phyloP scores from a whole-genome alignment of 225 moss, liverwort and hornwort genomes.

The Polytrichum commune region DNA sequence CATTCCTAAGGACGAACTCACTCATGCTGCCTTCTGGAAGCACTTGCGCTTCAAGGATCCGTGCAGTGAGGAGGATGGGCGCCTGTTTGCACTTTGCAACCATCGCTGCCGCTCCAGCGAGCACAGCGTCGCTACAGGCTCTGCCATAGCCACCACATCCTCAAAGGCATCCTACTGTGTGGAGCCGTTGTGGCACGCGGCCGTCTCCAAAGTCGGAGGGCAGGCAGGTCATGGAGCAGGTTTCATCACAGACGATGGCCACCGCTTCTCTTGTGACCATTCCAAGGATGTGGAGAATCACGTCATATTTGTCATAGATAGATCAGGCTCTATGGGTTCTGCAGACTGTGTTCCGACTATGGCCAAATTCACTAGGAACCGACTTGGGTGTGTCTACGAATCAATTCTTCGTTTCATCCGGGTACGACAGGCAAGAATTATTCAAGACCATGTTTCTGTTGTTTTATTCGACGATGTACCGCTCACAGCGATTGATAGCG shows the following conservation, averaged over 20 bases:
- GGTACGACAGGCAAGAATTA: conserved; percentile 9
- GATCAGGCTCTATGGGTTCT: conserved; percentile 21
- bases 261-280: conserved; percentile 39
- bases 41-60: conserved; percentile 29
- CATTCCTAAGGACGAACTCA: conserved; percentile 37
- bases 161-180: conserved; percentile 14
- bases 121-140: conserved; percentile 2
- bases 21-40: conserved; percentile 36
- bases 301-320: conserved; percentile 44
- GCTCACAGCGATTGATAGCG: conserved; percentile 10
- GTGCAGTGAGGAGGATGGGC: conserved; percentile 24
- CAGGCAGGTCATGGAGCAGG: conserved; percentile 13
- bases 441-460: conserved; percentile 27
- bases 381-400: conserved; percentile 41
- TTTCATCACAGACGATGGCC: conserved; percentile 34
- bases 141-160: background rate
- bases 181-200: conserved; percentile 27
- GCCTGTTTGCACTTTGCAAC: conserved; percentile 21
- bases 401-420: conserved; percentile 29
- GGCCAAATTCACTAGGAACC: conserved; percentile 15
- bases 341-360: conserved; percentile 16
- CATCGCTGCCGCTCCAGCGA: conserved; percentile 19
- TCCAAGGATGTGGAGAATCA: conserved; percentile 21
- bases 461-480: conserved; percentile 4
- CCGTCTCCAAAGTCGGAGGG: background rate